Base-by-base conservation (phyloP, 2,329 filamentous ascomycete genomes). In the Trichoderma koningiopsis region DNA sequence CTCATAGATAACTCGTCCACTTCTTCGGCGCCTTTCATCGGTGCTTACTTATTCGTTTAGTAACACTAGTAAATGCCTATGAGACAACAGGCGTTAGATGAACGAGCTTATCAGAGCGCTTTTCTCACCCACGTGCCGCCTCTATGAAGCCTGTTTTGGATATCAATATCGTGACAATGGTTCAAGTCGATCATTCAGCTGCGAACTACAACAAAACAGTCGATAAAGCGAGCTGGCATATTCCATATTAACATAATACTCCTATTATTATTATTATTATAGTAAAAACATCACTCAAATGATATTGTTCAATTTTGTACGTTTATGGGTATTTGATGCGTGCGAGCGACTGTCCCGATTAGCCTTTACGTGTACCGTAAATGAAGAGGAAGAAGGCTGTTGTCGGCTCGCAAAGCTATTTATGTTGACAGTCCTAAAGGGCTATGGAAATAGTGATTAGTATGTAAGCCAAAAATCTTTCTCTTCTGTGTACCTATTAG, bases 101-200 rank as follows among this genome's bases (percentile, higher is more conserved):
- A n/a, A n/a, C 40, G 7, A 13, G 62, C 62, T 65, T 57, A 65
- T 65, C 62, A 52, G 52, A 65, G 24, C 13, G 19, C 49, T 24
- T 14, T 11, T 13, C n/a, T 56, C 24, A 11, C 14, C 52, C 62
- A 65, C 62, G 62, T 65, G 62, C 57, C 35, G 14, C 27, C 6
- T 55, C 22, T 5, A 29, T 29, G 10, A 49, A 49, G 3, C 33
- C 47, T 24, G 24, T 49, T 49, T 19, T 8, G 3, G 7, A 6
- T n/a, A 19, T n/a, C 40, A 43, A 19, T 10, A n/a, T 8, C 7
- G 40, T 8, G 40, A 8, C 40, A 10, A 19, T n/a, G 6, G 6
- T n/a, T 43, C 19, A n/a, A 19, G 6, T n/a, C 16, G n/a, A 3
- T 43, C 3, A 2, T n/a, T 19, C 7, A 43, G 16, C 7, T 43